Base-by-base conservation (phyloP, 345 rosid genomes). In the Clausena lansium region DNA sequence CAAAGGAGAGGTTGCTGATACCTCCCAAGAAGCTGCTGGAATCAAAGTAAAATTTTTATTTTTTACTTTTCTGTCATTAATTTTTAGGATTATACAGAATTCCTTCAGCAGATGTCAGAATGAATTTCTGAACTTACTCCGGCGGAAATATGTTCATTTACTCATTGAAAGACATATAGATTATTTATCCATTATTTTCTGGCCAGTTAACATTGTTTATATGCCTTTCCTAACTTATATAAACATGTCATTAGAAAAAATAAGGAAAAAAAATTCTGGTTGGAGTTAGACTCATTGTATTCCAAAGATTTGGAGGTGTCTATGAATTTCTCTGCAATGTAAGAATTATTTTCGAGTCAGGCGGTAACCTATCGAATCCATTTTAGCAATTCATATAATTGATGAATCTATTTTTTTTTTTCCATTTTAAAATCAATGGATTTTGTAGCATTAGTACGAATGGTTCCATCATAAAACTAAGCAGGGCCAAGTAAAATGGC, bases 281-380 rank as follows among this genome's bases (percentile, higher is more conserved):
- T 71, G 89, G 89, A 73, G 80, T 86, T 25, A 87, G 89, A 39
- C 67, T 84, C 54, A 86, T 84, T 82, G 62, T 84, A 20, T 70
- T 86, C 52, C 89, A 84, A 77, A 74, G 83, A 80, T 75, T 82
- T 24, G 87, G 89, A 78, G 89, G 89, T 27, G 71, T 84, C 71
- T 84, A 82, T 70, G 89, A 76, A 30, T 75, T 86, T 67, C 50
- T 70, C 10, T 86, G 84, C 73, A 84, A 86, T 30, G 71, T 80
- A 39, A 86, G 78, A 67, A 7, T 47, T 20, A 80, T 86, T 50
- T 86, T 82, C 17, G 73, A 75, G 9, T 71, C 77, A 9, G 89
- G 87, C 2, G 89, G 89, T 86, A 81, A 80, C 54, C 20, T 47
- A 10, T 35, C 35, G 35, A 33, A 60, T n/a, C 25, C 28, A 25